Evolutionary conservation across 2,329 filamentous ascomycete genomes (phyloP), one percentile per base, ranked within the genome.

Genomic region (Metarhizium album): DNA sequence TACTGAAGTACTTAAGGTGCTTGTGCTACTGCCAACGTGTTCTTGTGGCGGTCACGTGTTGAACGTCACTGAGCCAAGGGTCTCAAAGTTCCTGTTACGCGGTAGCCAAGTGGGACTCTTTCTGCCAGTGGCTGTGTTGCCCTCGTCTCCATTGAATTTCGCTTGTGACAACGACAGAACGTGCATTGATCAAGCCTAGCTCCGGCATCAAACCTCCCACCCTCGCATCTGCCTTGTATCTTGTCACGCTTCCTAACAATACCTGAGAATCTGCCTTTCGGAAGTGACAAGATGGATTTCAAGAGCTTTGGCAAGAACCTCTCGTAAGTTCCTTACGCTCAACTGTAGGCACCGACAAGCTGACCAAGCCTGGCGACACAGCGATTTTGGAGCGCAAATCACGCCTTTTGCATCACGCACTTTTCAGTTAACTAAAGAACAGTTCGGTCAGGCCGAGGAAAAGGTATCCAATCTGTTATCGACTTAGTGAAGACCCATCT

Each of bases 351-450:
- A 49, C 55, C 48, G 40, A 29, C 16, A 50, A 52, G 52, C 56
- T 62, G 54, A 61, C 57, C 46, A 46, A 33, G 49, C 46, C 57
- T 20, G 37, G 53, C 45, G n/a, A 42, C 49, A 48, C 61, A 76
- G 75, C 64, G 76, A 74, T 64, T 67, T 82, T 64, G 90, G 90
- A 65, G 85, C 87, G 58, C 84, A 84, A 60, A 87, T 97, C 71
- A 90, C 88, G 58, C 93, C 93, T 35, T 95, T 95, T 67, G 90
- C 90, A 58, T 86, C 89, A 64, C 86, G 91, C 65, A 96, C 90
- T 52, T 89, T 95, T 70, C 93, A 98, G 75, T 94, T 91, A 75
- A 88, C 95, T 68, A 96, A 95, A 77, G 93, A 98, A 73, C 90
- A 96, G 74, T 81, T 97, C 55, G 93, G 93, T 48, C 88, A 94